Evolutionary conservation across 2,329 filamentous ascomycete species (phyloP), one percentile per base, ranked within the genome.

Genomic region (Rutstroemia sydowiana): DNA sequence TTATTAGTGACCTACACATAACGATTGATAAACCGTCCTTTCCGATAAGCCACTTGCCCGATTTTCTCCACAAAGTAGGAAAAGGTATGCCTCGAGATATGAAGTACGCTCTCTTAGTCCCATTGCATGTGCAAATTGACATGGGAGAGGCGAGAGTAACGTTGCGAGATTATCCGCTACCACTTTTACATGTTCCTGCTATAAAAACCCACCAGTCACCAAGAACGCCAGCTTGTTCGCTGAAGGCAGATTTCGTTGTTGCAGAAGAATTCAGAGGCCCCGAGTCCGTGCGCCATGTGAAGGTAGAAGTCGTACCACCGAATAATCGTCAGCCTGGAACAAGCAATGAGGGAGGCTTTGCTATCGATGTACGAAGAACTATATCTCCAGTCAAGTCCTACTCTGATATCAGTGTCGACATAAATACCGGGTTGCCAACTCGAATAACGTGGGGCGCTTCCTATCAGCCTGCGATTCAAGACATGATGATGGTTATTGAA

Each of bases 401-500:
- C 66, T 96, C 93, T 0, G 87, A 97, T 64, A 91, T 96, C 68
- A 81, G 79, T 31, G 77, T 98, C 61, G 88, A 95, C 57, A 91
- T 98, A 68, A 95, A 97, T 68, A 96, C 92, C 2, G 87, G 85
- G 49, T 81, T 92, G 53, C 88, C 95, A 2, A 98, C 93, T 0
- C 83, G 88, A 41, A 92, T 98, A 48, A 96, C 92, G 0, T 98
- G 93, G 95, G 91, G 91, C 7, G 91, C 93, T 42, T 95, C 91
- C 2, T 98, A 97, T 64, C 95, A 98, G 65, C 93, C 95, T 26
- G 92, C 92, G 1, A 92, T 98, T 45, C 93, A 98, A 68, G 95
- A 98, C 65, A 95, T 97, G 87, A 98, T 98, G 93, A 96, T 97
- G 79, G 91, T 91, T 23, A 87, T 98, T 55, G 93, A 98, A 69